Evolutionary conservation across 192 early-diverging fungal species (phyloP), one percentile per base, ranked within the genome.

Genomic region (Coemansia sp.): DNA sequence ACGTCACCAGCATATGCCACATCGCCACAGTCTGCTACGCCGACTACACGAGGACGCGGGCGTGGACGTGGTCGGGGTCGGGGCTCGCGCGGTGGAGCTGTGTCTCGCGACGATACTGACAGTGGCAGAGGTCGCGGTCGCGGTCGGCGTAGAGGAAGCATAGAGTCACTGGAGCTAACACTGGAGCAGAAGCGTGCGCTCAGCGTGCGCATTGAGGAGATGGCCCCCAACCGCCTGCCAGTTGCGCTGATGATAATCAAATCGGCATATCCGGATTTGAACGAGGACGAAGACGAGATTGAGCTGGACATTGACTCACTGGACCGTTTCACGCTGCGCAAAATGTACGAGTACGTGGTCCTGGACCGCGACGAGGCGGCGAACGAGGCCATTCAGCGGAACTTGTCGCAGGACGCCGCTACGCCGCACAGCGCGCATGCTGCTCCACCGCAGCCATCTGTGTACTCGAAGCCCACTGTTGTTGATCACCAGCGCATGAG

Each of bases 251-350:
- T 76, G 68, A 75, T 81, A 18, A 81, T 81, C 59, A 81, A 81
- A 26, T 81, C 78, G 0, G 78, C 78, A 14, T 74, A 75, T 34
- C 78, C 78, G 0, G 78, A 81, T n/a, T 58, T 81, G 25, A 81
- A 81, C 63, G 78, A 81, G 31, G 84, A 83, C 12, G 86, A 90
- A 60, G 90, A 92, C 38, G 95, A 97, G 73, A 93, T 98, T 60
- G 95, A 97, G 70, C 83, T 98, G 64, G 96, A 98, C 62, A 96
- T 98, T 76, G 95, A 96, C 61, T 83, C 91, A 0, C 79, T 97
- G 48, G 90, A 93, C 70, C 86, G 87, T 60, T 76, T 73, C 26
- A 95, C 93, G 10, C 83, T 96, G 23, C 90, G 85, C 71, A 84
- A 86, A 68, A 78, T 98, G 42, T 94, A 96, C 70, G 83, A 91